Evolutionary conservation across 768 basidiomycete genomes (phyloP).

Genomic region (Galerina sulciceps): DNA sequence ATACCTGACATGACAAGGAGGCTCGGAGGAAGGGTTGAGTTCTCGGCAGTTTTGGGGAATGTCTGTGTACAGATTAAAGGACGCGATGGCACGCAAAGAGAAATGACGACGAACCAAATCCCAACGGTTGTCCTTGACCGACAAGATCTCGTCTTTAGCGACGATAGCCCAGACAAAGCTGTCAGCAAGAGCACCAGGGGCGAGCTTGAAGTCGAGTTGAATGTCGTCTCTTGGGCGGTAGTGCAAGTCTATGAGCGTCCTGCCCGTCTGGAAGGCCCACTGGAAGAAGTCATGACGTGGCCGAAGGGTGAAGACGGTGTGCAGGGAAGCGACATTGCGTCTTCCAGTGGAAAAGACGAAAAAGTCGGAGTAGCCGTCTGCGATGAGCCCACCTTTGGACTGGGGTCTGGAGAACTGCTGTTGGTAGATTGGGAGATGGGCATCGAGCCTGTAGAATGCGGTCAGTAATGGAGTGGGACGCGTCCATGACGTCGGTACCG

Average conservation of each 20-base stretch:
- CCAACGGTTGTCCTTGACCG: conserved; percentile 77
- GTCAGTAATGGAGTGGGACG: conserved; percentile 11
- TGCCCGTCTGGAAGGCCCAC: conserved; percentile 58
- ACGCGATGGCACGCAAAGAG: neutral
- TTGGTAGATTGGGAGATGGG: conserved; percentile 60
- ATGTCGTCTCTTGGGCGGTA: conserved; percentile 73
- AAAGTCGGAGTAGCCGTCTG: conserved; percentile 79
- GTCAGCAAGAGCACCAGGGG: conserved; percentile 47
- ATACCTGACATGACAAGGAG: conserved; percentile 80
- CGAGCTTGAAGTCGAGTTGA: conserved; percentile 80
- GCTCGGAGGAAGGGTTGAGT: conserved; percentile 57
- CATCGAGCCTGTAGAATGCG: conserved; percentile 52
- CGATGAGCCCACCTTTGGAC: conserved; percentile 51
- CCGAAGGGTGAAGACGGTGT: conserved; percentile 75
- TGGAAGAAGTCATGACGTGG: conserved; percentile 88
- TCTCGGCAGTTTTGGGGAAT: conserved; percentile 80
- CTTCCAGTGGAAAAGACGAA: conserved; percentile 90
- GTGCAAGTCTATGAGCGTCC: conserved; percentile 76
- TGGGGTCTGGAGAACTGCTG: conserved; percentile 78
- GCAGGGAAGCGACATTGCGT: conserved; percentile 74
- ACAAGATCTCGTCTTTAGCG: conserved; percentile 75
- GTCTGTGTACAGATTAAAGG: conserved; percentile 49
- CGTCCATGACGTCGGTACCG: conserved; percentile 31
- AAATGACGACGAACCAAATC: conserved; percentile 70
- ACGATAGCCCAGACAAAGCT: conserved; percentile 88